phyloP scores from a whole-genome alignment of 768 basidiomycete genomes.

The Leccinum obscurum region DNA sequence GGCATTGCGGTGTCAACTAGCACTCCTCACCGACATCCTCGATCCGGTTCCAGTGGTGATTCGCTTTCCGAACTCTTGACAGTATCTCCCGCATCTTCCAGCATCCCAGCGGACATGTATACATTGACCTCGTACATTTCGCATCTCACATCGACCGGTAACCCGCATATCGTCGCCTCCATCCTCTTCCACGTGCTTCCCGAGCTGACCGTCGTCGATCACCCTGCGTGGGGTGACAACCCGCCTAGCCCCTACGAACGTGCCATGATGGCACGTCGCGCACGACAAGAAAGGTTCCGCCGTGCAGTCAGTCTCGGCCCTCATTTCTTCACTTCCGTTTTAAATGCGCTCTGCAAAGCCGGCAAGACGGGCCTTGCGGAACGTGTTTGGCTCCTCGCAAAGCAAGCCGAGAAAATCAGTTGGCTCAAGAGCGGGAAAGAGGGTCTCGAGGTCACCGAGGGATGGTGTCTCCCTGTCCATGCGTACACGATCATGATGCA shows the following conservation, averaged over 20 bases:
- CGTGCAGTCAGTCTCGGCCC: slow-evolving; percentile 58
- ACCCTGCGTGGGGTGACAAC: slow-evolving; percentile 38
- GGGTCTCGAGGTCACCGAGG: slow-evolving; percentile 29
- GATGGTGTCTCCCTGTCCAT: slow-evolving; percentile 66
- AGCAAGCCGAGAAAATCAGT: slow-evolving; percentile 56
- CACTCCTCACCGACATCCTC: background rate
- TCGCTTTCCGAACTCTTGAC: slow-evolving; percentile 17
- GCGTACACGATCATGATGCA: slow-evolving; percentile 76
- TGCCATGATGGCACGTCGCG: slow-evolving; percentile 22
- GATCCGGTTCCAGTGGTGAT: background rate
- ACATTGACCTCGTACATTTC: slow-evolving; percentile 55
- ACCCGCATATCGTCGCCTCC: slow-evolving; percentile 42
- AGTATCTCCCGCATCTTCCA: slow-evolving; percentile 15
- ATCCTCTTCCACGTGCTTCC: slow-evolving; percentile 60
- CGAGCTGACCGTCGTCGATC: slow-evolving; percentile 41
- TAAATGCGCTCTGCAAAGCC: slow-evolving; percentile 61
- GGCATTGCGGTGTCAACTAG: slow-evolving; percentile 24
- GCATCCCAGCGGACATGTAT: slow-evolving; percentile 39
- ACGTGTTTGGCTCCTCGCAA: slow-evolving; percentile 63
- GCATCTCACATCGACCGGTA: slow-evolving; percentile 52
- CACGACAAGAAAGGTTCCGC: slow-evolving; percentile 34
- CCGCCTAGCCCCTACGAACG: slow-evolving; percentile 29
- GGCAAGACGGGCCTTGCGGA: slow-evolving; percentile 57
- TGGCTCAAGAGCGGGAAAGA: slow-evolving; percentile 35
- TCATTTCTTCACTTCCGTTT: slow-evolving; percentile 53